Percentiles rank a stretch among this genome's conserved stretches.
Conservation (phyloP, 345 rosid genomes). For the Eucalyptus sideroxylon region DNA sequence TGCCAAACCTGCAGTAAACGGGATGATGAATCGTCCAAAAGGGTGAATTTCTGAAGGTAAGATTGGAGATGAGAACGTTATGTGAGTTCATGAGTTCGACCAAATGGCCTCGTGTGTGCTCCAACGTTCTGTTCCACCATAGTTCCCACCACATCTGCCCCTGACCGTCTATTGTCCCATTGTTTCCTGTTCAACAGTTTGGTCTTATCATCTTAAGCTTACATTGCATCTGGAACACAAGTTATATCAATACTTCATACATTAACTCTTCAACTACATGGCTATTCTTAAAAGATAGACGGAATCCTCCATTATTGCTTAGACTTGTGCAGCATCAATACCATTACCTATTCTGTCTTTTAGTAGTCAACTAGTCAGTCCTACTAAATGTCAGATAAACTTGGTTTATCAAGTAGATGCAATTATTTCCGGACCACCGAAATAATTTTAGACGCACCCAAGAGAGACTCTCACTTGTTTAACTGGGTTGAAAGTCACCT, state of each 20-base stretch:
- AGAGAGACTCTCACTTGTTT: background rate
- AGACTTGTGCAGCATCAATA: background rate
- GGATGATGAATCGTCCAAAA: slow-evolving; percentile 93
- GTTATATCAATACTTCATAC: background rate
- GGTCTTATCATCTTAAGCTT: background rate
- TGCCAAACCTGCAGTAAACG: slow-evolving; percentile 71
- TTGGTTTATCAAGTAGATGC: background rate
- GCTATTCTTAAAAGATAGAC: background rate
- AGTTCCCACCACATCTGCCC: slow-evolving; percentile 98
- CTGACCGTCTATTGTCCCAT: slow-evolving; percentile 96
- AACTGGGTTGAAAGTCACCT: background rate
- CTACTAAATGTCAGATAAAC: background rate
- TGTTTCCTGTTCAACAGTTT: slow-evolving; percentile 40
- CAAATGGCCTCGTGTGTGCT: slow-evolving; percentile 89
- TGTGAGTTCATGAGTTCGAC: slow-evolving; percentile 73
- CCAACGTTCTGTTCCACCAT: slow-evolving; percentile 93
- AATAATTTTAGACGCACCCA: background rate
- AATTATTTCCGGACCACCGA: background rate
- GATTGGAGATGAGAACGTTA: slow-evolving; percentile 70
- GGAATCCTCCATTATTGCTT: background rate
- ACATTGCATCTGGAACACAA: background rate
- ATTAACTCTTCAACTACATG: background rate
- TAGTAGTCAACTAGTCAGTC: background rate
- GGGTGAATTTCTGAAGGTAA: slow-evolving; percentile 78
- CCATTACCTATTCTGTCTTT: background rate